Base-by-base conservation (phyloP, 768 basidiomycete genomes). In the Mycena galericulata region DNA sequence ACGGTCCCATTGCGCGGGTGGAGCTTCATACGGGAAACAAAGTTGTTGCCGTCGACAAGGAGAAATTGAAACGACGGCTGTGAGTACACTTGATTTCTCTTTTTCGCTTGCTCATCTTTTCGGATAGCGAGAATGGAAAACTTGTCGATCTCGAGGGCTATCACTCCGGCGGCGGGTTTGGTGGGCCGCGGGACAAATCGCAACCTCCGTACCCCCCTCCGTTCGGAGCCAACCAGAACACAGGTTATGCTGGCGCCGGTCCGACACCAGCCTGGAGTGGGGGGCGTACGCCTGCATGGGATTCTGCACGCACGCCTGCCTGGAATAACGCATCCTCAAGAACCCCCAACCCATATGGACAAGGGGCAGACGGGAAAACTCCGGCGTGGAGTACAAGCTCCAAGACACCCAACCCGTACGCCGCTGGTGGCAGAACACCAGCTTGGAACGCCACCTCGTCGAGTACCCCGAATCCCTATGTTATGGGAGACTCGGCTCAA, bases 1-100 rank as follows among this genome's bases (percentile, higher is more conserved):
- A 96, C 65, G 97, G 96, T 6, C 85, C 86, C 41, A 84, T 90
- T 63, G 94, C 92, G 2, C 88, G 98, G 45, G 96, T 99, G 17
- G 98, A 99, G 79, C 83, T 99, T n/a, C 91, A 95, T 17, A 92
- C 92, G 41, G 84, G 85, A 20, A 97, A 96, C 79, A 96, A 95
- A 79, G 84, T 96, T 24, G 90, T 99, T 65, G 91, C 91, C 41
- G 90, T 98, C 64, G 92, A 93, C 53, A 94, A 96, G 75, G 86
- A 87, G 49, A 94, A 93, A 75, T 79, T 97, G 22, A 86, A 88
- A 69, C 86, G 90, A 62, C 86, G 91, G 80, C 78, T 89, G 94
- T 95, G 75, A 75, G 93, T 86, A 50, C 43, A n/a, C 27, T 40
- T 26, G 29, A 49, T 34, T 18, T 56, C 27, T 63, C 32, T 20